Evolutionary conservation across 768 basidiomycete species (phyloP).

Genomic region (Rhizopogon vesiculosus): DNA sequence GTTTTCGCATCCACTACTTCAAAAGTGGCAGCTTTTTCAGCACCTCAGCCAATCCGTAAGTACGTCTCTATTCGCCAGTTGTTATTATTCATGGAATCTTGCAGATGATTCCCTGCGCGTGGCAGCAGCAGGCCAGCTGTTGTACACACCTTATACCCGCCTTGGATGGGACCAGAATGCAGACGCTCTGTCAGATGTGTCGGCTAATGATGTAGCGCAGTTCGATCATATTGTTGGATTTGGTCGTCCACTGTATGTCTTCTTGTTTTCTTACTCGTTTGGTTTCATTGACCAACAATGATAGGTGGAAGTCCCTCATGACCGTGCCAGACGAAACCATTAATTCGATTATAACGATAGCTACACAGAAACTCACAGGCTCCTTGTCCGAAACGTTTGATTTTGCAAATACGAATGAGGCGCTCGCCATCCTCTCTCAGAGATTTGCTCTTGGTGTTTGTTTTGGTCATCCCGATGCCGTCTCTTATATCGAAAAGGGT

Average conservation of each 20-base stretch:
- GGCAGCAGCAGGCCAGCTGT: not conserved
- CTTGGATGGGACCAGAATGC: slow-evolving; percentile 8
- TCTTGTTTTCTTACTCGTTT: not conserved
- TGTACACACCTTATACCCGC: not conserved
- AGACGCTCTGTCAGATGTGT: not conserved
- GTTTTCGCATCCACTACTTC: slow-evolving; percentile 1
- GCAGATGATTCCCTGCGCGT: slow-evolving; percentile 1
- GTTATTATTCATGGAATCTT: not conserved
- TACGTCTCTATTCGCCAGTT: not conserved
- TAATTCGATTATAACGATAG: not conserved
- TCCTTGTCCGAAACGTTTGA: not conserved
- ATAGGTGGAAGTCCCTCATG: not conserved
- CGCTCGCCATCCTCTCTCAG: slow-evolving; percentile 5
- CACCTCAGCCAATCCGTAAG: not conserved
- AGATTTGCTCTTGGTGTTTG: slow-evolving; percentile 3
- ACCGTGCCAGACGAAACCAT: not conserved
- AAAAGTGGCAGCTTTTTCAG: not conserved
- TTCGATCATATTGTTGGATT: not conserved
- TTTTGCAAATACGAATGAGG: not conserved
- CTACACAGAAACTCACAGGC: not conserved
- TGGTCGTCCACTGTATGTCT: not conserved
- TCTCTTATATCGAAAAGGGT: too few species aligned
- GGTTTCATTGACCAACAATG: not conserved
- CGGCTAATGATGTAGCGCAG: not conserved
- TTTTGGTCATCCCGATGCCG: not conserved